phyloP scores from a whole-genome alignment of 352 stramenopile genomes.

The Phytophthora ramorum region DNA sequence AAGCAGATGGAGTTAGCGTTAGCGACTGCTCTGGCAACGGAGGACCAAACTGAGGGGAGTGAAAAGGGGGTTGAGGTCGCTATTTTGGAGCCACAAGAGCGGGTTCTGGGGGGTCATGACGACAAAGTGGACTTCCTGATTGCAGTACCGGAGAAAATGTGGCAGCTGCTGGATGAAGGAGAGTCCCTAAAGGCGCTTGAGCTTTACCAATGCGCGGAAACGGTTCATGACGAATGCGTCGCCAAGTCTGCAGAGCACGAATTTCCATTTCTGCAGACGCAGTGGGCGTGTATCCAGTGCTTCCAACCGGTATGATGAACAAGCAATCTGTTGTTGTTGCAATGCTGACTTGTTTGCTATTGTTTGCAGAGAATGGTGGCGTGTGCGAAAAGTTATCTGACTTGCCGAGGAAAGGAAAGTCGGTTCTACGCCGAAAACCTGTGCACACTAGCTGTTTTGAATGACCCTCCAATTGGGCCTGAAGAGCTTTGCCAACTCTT shows the following conservation, averaged over 20 bases:
- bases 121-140: slow-evolving; percentile 65
- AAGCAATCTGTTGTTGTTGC: not conserved
- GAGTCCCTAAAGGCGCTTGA: slow-evolving; percentile 59
- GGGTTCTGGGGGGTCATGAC: slow-evolving; percentile 1
- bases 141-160: slow-evolving; percentile 70
- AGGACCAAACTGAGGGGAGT: not conserved
- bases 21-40: slow-evolving; percentile 32
- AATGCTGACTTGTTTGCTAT: not conserved
- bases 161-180: slow-evolving; percentile 70
- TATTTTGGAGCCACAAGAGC: not conserved
- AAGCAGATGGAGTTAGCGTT: slow-evolving; percentile 64
- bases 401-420: slow-evolving; percentile 57
- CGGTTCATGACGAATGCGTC: slow-evolving; percentile 32
- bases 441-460: slow-evolving; percentile 53
- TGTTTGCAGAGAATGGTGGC: slow-evolving; percentile 53
- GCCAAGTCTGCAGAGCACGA: slow-evolving; percentile 20
- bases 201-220: slow-evolving; percentile 51
- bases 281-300: slow-evolving; percentile 73
- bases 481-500: slow-evolving; percentile 55
- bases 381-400: slow-evolving; percentile 57
- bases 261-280: slow-evolving; percentile 71
- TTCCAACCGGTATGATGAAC: slow-evolving; percentile 56
- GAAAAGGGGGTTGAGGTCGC: not conserved
- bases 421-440: slow-evolving; percentile 77
- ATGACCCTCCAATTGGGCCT: slow-evolving; percentile 28